phyloP scores from a whole-genome alignment of 345 rosid species.

The Zanthoxylum bungeanum region DNA sequence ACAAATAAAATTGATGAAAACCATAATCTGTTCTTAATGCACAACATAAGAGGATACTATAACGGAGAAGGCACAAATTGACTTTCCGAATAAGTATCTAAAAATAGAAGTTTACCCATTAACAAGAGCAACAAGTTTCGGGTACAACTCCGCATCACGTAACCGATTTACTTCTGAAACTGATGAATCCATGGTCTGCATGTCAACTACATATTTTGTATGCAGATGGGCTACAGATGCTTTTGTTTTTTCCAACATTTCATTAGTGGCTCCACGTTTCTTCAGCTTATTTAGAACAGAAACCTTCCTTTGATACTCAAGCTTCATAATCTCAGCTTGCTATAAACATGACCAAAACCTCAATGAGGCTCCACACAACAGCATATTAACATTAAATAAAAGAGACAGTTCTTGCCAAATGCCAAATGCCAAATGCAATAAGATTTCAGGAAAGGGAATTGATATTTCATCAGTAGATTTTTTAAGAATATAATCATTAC shows the following conservation, averaged over 20 bases:
- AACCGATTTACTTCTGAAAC: conserved; percentile 83
- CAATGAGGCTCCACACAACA: conserved; percentile 11
- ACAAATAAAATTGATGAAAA: not conserved
- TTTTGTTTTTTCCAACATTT: conserved; percentile 89
- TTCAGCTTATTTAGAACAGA: conserved; percentile 69
- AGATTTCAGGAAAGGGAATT: not conserved
- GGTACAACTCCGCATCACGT: conserved; percentile 85
- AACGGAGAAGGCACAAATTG: not conserved
- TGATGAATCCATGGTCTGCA: conserved; percentile 98
- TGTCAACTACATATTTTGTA: conserved; percentile 90
- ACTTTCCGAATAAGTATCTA: not conserved
- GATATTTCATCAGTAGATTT: not conserved
- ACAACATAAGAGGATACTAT: not conserved
- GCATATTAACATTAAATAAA: not conserved
- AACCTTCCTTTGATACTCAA: conserved; percentile 85
- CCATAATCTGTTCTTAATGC: not conserved
- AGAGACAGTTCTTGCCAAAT: not conserved
- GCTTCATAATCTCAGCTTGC: conserved; percentile 98
- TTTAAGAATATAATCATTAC: not conserved
- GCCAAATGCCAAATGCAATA: not conserved
- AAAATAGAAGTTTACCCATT: conserved; percentile 53
- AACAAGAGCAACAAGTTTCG: conserved; percentile 69
- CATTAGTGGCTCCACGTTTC: conserved; percentile 68
- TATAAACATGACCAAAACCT: conserved; percentile 27
- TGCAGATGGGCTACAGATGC: conserved; percentile 92